These are phyloP conservation scores for Wilcoxina mikolae DNA, from an alignment of 495 filamentous ascomycete species.

Conservation along the genomic window DNA sequence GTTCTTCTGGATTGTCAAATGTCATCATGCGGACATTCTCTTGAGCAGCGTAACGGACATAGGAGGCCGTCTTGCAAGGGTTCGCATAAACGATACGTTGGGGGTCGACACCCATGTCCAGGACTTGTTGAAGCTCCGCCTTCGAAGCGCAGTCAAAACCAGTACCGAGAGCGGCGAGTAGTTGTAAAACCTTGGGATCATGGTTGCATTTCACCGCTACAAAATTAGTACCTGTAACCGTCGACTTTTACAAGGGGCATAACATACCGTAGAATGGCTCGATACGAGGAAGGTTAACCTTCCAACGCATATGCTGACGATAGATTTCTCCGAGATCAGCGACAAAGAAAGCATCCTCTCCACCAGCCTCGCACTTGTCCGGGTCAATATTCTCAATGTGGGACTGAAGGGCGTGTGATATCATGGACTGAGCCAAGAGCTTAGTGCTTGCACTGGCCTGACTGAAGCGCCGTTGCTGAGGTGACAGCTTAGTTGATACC, in stretches of 20 bases:
- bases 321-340: slow-evolving; percentile 97
- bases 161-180: slow-evolving; percentile 73
- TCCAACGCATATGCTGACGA: slow-evolving; percentile 96
- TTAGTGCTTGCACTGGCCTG: slow-evolving; percentile 16
- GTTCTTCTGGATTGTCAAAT: slow-evolving; percentile 93
- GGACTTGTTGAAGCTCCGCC: slow-evolving; percentile 81
- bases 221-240: slow-evolving; percentile 11
- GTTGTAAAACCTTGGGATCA: slow-evolving; percentile 72
- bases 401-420: slow-evolving; percentile 64
- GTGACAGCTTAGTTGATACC: slow-evolving; percentile 8
- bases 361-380: slow-evolving; percentile 71
- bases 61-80: slow-evolving; percentile 97
- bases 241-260: neutral
- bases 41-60: slow-evolving; percentile 72
- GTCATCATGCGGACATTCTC: slow-evolving; percentile 94
- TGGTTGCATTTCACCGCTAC: slow-evolving; percentile 97
- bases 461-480: slow-evolving; percentile 23
- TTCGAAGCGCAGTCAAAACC: slow-evolving; percentile 99
- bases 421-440: slow-evolving; percentile 34
- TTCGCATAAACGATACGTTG: slow-evolving; percentile 96
- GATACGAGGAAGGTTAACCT: slow-evolving; percentile 78
- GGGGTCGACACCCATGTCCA: slow-evolving; percentile 71
- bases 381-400: slow-evolving; percentile 70
- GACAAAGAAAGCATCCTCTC: slow-evolving; percentile 95
- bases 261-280: slow-evolving; percentile 88